Base-by-base conservation (phyloP, 108 stramenopile genomes). In the Nannochloropsis gaditana region DNA sequence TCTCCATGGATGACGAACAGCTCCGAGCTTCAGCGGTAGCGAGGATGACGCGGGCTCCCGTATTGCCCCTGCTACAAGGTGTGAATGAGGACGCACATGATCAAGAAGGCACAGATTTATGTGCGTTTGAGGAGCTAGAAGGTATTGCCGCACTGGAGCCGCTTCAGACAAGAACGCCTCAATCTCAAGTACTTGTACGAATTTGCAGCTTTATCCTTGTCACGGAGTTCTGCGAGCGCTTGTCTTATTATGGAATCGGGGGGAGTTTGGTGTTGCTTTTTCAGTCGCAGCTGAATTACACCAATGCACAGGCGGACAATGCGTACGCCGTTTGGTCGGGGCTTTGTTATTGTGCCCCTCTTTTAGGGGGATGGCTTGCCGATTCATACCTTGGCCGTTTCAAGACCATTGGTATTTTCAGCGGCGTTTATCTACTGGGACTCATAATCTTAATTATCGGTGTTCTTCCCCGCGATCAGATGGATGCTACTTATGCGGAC, bases 211-310 rank as follows among this genome's bases (percentile, higher is more conserved):
- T 84, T 43, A 87, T 87, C 79, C 9, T 87, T 17, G 45, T 87
- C 41, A 87, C 86, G 19, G 86, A 87, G 79, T 87, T 87, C 79
- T 87, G 86, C 43, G 86, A 87, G 86, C 83, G 86, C 50, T 43
- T 87, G 41, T 43, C 83, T 15, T 87, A 87, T 43, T 87, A 87
- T 43, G 86, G 86, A 21, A 21, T 87, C 11, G 86, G 83, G 4
- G 86, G 86, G n/a, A 59, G 45, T 17, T 44, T 87, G 17, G 86
- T 87, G 9, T 44, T 87, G n/a, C 83, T 87, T n/a, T 87, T 87
- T 21, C 84, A 84, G 42, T 83, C n/a, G 9, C 42, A 43, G 19
- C 82, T 87, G 0, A 44, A 83, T 73, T 84, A 59, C 43, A 43
- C 21, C 43, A 87, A 87, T 43, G 86, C 86, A n/a, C 42, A 82